A percentile compares a stretch with the other conserved stretches of the same genome.
Conservation (phyloP, 768 basidiomycete genomes). For the Mycena vitilis region DNA sequence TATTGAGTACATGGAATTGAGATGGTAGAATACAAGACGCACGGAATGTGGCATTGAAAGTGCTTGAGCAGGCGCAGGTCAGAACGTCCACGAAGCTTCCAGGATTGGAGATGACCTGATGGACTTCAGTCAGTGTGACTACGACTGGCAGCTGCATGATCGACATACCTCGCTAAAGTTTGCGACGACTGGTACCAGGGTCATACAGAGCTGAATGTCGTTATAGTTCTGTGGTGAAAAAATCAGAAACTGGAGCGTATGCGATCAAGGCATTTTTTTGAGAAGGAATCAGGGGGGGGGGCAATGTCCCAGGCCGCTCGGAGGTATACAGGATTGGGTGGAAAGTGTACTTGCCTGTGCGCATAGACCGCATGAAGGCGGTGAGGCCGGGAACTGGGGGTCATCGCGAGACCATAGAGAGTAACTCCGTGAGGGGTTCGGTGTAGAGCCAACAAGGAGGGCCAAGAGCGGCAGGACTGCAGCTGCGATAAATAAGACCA, state of each 20-base stretch:
- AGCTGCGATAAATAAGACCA: conserved; percentile 42
- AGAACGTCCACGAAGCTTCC: conserved; percentile 38
- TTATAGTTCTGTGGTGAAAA: conserved; percentile 54
- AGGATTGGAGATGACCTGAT: conserved; percentile 72
- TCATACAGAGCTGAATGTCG: conserved; percentile 66
- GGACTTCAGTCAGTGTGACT: background rate
- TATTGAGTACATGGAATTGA: conserved; percentile 50
- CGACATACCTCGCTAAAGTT: conserved; percentile 64
- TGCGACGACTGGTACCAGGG: conserved; percentile 66
- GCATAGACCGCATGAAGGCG: conserved; percentile 25
- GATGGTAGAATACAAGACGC: background rate
- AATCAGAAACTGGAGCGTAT: background rate
- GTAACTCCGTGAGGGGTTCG: conserved; percentile 23
- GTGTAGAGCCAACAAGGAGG: conserved; percentile 40
- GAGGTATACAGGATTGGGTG: background rate
- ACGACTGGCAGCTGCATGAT: background rate
- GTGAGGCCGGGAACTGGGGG: conserved; percentile 27
- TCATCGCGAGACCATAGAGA: conserved; percentile 40
- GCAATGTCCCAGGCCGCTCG: too few species aligned
- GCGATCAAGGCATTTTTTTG: background rate
- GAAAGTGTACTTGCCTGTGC: conserved; percentile 19
- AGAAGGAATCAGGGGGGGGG: background rate
- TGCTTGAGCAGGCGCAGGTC: conserved; percentile 65
- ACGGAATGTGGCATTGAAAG: conserved; percentile 51
- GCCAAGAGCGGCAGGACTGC: conserved; percentile 38